Evolutionary conservation across 2,329 filamentous ascomycete species (phyloP), one percentile per base, ranked within the genome.

Genomic region (Nigrospora oryzae): DNA sequence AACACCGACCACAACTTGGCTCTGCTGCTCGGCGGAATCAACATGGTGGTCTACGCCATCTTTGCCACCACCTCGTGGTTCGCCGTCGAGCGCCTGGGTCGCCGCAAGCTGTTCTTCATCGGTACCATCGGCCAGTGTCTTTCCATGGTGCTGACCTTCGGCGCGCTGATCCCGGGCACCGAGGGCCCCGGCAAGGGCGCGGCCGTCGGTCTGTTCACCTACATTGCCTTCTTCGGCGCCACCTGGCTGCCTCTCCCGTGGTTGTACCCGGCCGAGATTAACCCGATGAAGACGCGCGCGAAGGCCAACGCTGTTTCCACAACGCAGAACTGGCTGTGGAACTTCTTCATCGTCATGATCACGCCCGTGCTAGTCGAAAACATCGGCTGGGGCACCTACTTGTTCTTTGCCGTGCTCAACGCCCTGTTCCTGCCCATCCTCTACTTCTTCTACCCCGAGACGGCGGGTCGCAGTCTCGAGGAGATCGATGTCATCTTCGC

Each of bases 161-260:
- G 71, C 1, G 67, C 71, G 30, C 78, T 88, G 49, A 79, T 87
- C n/a, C 84, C 84, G 37, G 78, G 79, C 0, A 74, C 71, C 1
- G 71, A 69, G 0, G 63, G 77, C 1, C 68, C 81, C 7, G 79
- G 81, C 3, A 86, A 84, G 57, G 83, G 83, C 32, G 79, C 83
- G 0, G 80, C 80, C 2, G 79, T 83, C 3, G 81, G 81, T 46
- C 63, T 86, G 12, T 86, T 86, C 63, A 73, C 79, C 3, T 86
- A 84, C 62, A 85, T 85, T 54, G 78, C 79, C 5, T 81, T 79
- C 45, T 85, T 84, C 50, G 82, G 81, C 32, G 79, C 80, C 0
- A 80, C 77, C 1, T 83, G 78, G 73, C 59, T 83, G 7, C 79
- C 80, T 14, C 69, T 83, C 19, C 80, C 80, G 1, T 84, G 79